phyloP scores from a whole-genome alignment of 176 grass and related monocot genomes.

The Lolium rigidum region DNA sequence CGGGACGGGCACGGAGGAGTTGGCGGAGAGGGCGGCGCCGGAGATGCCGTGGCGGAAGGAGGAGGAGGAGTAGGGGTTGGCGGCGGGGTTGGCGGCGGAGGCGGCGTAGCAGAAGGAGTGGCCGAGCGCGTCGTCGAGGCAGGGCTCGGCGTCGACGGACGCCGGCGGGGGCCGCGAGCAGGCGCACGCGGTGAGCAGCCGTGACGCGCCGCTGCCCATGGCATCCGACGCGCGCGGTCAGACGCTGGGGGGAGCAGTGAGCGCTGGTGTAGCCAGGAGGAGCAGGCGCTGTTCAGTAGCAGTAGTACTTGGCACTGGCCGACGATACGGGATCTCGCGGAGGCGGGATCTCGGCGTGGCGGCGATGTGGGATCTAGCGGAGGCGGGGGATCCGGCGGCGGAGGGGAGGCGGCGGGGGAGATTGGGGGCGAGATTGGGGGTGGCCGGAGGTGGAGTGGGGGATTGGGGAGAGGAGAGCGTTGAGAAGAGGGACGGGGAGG shows the following conservation, averaged over 20 bases:
- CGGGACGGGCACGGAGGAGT: conserved; percentile 75
- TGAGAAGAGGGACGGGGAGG: conserved; percentile 17
- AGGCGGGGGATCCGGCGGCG: background rate
- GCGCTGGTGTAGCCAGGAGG: background rate
- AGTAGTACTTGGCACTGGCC: conserved; percentile 30
- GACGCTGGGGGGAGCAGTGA: background rate
- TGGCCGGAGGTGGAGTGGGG: background rate
- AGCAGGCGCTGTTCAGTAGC: background rate
- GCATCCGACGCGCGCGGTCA: conserved; percentile 54
- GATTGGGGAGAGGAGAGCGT: background rate
- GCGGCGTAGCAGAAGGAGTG: conserved; percentile 87
- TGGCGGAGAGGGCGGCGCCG: conserved; percentile 62
- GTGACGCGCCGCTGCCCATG: conserved; percentile 94
- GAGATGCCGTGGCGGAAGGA: conserved; percentile 70
- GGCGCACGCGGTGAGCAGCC: conserved; percentile 71
- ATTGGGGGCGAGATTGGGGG: conserved; percentile 19
- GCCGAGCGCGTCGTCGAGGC: conserved; percentile 81
- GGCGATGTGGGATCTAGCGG: background rate
- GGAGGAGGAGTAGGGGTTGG: conserved; percentile 48
- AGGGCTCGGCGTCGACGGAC: conserved; percentile 43
- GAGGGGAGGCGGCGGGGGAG: background rate
- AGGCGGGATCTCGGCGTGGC: background rate
- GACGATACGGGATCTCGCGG: conserved; percentile 8
- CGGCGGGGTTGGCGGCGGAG: background rate
- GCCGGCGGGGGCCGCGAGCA: conserved; percentile 50